These are phyloP conservation scores for Calonectria henricotiae DNA, from an alignment of 2,329 filamentous ascomycete species.

Conservation along the genomic window DNA sequence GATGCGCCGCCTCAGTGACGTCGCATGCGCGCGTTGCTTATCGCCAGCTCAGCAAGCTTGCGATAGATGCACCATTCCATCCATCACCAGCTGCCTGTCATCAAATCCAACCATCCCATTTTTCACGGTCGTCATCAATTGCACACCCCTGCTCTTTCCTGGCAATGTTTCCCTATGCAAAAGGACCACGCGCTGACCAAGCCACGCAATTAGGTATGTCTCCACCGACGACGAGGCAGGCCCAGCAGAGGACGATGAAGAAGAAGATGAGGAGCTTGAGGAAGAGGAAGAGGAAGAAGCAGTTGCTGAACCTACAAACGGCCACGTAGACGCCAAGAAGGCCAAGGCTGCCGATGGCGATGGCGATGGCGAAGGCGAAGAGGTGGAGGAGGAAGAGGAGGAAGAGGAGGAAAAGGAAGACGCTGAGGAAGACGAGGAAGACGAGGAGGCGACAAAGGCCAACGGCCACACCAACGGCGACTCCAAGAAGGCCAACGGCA, in stretches of 20 bases:
- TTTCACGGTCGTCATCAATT: slow-evolving; percentile 1
- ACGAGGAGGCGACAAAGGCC: slow-evolving; percentile 49
- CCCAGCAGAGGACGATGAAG: slow-evolving; percentile 55
- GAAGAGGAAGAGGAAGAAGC: slow-evolving; percentile 54
- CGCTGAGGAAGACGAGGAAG: slow-evolving; percentile 50
- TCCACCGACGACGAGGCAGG: slow-evolving; percentile 60
- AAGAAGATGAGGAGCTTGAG: slow-evolving; percentile 57
- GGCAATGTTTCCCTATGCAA: background rate
- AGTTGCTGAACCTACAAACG: slow-evolving; percentile 52
- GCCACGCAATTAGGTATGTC: slow-evolving; percentile 54
- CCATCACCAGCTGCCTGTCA: slow-evolving; percentile 13
- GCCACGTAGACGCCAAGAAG: slow-evolving; percentile 46
- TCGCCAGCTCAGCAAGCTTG: slow-evolving; percentile 11
- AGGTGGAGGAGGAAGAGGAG: slow-evolving; percentile 53
- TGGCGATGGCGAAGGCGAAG: no score
- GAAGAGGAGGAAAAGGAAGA: slow-evolving; percentile 54
- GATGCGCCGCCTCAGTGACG: slow-evolving; percentile 39
- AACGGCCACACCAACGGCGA: slow-evolving; percentile 51
- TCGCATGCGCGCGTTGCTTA: slow-evolving; percentile 42
- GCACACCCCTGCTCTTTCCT: slow-evolving; percentile 17
- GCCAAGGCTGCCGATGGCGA: slow-evolving; percentile 52
- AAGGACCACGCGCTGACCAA: slow-evolving; percentile 41
- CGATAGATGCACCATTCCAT: background rate
- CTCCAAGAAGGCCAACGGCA: slow-evolving; percentile 46
- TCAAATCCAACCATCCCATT: slow-evolving; percentile 1